These are phyloP conservation scores for Berkeleyomyces basicola DNA, from an alignment of 2,329 filamentous ascomycete species.

Conservation along the genomic window DNA sequence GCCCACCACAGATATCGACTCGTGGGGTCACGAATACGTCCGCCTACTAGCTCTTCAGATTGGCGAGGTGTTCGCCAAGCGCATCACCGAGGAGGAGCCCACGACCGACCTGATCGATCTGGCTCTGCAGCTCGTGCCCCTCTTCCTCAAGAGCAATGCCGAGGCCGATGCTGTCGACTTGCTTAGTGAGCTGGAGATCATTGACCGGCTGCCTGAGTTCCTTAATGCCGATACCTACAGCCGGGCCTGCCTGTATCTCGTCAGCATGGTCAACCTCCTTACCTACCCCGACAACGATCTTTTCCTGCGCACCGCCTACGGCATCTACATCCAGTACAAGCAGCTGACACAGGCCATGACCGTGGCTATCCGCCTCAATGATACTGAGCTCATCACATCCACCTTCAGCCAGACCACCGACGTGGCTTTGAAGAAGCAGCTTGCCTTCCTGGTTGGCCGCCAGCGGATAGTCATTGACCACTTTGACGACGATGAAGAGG, in stretches of 20 bases:
- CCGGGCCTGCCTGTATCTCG: slow-evolving; percentile 92
- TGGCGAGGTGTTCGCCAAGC: slow-evolving; percentile 80
- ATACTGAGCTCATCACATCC: slow-evolving; percentile 61
- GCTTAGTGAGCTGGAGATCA: slow-evolving; percentile 93
- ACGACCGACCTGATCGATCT: slow-evolving; percentile 74
- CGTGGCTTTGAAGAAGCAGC: slow-evolving; percentile 72
- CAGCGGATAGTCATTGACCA: slow-evolving; percentile 75
- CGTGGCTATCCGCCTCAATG: slow-evolving; percentile 83
- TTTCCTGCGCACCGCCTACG: slow-evolving; percentile 83
- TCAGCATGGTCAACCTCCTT: slow-evolving; percentile 94
- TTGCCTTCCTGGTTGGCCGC: slow-evolving; percentile 81
- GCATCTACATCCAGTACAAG: slow-evolving; percentile 85
- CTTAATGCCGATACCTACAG: slow-evolving; percentile 89
- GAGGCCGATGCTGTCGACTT: slow-evolving; percentile 96
- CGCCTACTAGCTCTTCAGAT: slow-evolving; percentile 91
- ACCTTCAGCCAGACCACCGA: slow-evolving; percentile 72
- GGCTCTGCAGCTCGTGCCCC: slow-evolving; percentile 69
- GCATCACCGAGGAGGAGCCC: slow-evolving; percentile 69
- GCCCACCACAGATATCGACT: slow-evolving; percentile 79
- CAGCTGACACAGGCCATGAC: slow-evolving; percentile 88
- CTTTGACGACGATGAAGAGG: slow-evolving; percentile 43
- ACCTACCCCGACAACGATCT: slow-evolving; percentile 95
- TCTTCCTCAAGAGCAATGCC: slow-evolving; percentile 93
- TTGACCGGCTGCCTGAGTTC: slow-evolving; percentile 75
- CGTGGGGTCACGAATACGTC: slow-evolving; percentile 98